Base-by-base conservation (phyloP, 768 basidiomycete genomes). In the Lactarius indigo region DNA sequence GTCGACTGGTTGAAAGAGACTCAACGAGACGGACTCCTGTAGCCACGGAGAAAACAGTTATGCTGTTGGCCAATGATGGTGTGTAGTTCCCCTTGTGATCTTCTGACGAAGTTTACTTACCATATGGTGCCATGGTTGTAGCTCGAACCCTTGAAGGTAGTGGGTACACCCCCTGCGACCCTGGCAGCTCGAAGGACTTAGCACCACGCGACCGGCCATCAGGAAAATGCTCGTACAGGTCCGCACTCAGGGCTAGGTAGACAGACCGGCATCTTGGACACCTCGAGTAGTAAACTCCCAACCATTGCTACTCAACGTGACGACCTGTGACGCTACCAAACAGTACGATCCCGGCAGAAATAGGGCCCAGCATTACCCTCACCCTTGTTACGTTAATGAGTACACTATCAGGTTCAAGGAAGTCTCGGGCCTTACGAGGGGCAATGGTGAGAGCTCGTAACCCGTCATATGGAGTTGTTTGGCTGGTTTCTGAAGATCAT, bases 321-420 rank as follows among this genome's bases (percentile, higher is more conserved):
- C 97, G 0, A 89, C 98, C 60, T 98, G 37, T 74, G 96, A 97
- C 8, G 96, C 95, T 0, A 91, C 97, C 57, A 94, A 98, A 74
- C 92, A 94, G 72, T 89, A 92, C 72, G 91, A 94, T 75, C 84
- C 85, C 76, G 83, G 90, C 65, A 91, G 91, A 80, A 87, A 90
- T 75, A 65, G 61, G 84, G 86, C 2, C 76, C 84, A n/a, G 73
- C 75, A 1, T 64, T 86, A 37, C 84, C 88, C 39, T 82, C 86
- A 8, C 89, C 84, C 74, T 80, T 88, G 75, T 87, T 95, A 64
- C 96, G 94, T 91, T 89, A 92, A 75, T 90, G 91, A 2, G 81
- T 96, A 96, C 72, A 92, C 90, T 3, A 83, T 98, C 75, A 94
- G 92, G 75, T 99, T 90, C 81, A 92, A 87, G 81, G 97, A 97